phyloP scores from a whole-genome alignment of 1,284 basidiomycete genomes.

The Naganishia albida region DNA sequence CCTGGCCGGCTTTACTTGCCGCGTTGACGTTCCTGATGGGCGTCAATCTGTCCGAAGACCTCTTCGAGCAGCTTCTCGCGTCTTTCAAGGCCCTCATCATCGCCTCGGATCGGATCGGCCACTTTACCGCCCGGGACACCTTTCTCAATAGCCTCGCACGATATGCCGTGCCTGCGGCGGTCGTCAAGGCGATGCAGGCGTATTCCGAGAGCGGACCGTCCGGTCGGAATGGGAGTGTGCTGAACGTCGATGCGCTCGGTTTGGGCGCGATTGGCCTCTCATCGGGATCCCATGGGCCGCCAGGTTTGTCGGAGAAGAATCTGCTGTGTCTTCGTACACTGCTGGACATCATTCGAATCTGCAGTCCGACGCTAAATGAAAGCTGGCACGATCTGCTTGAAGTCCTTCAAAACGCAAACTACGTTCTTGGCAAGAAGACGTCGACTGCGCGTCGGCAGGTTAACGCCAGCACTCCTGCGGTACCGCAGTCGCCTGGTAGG shows the following conservation, averaged over 20 bases:
- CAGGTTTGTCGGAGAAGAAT: slow-evolving; percentile 82
- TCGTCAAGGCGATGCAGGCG: slow-evolving; percentile 78
- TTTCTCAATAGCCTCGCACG: slow-evolving; percentile 84
- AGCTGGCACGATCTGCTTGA: slow-evolving; percentile 92
- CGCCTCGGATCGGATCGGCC: slow-evolving; percentile 79
- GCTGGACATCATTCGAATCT: slow-evolving; percentile 73
- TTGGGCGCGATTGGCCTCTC: slow-evolving; percentile 47
- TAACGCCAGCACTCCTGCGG: slow-evolving; percentile 25
- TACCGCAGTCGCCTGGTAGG: slow-evolving; percentile 16
- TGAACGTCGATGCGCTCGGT: slow-evolving; percentile 72
- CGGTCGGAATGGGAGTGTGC: slow-evolving; percentile 60
- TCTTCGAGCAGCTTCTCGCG: slow-evolving; percentile 70
- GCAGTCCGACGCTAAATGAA: slow-evolving; percentile 78
- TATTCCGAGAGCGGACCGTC: slow-evolving; percentile 59
- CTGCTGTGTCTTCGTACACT: slow-evolving; percentile 84
- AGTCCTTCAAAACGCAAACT: slow-evolving; percentile 87
- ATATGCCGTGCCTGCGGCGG: slow-evolving; percentile 81
- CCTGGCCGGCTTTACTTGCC: slow-evolving; percentile 87
- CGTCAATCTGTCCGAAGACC: slow-evolving; percentile 73
- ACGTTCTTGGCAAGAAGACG: slow-evolving; percentile 61
- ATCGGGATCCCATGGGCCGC: slow-evolving; percentile 56
- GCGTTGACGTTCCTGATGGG: slow-evolving; percentile 83
- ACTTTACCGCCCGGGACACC: slow-evolving; percentile 85
- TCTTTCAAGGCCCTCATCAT: slow-evolving; percentile 53
- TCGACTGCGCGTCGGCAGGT: slow-evolving; percentile 28